Conservation (phyloP, 495 filamentous ascomycete genomes). For the Penicillium verhagenii region DNA sequence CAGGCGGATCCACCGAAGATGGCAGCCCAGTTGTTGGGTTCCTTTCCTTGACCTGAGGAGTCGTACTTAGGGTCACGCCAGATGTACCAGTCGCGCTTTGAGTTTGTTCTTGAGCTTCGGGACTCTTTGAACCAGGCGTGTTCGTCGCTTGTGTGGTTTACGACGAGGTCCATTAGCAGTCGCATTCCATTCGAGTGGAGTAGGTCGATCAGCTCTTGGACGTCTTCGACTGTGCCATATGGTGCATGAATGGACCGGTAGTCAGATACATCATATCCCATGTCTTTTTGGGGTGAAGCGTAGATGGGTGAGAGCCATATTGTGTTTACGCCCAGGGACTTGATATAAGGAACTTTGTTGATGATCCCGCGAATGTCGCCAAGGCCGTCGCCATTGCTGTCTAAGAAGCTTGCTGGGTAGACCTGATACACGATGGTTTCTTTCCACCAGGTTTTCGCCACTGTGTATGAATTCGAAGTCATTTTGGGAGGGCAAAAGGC, state of each 20-base stretch:
- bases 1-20: slow-evolving; percentile 51
- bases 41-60: slow-evolving; percentile 44
- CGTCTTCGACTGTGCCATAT: slow-evolving; percentile 56
- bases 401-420: slow-evolving; percentile 39
- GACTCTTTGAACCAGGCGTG: slow-evolving; percentile 59
- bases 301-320: slow-evolving; percentile 33
- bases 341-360: slow-evolving; percentile 57
- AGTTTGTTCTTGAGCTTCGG: slow-evolving; percentile 39
- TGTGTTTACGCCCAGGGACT: slow-evolving; percentile 37
- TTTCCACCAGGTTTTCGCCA: slow-evolving; percentile 33
- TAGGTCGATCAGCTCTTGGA: slow-evolving; percentile 50
- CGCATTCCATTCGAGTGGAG: slow-evolving; percentile 51
- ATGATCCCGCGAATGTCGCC: slow-evolving; percentile 63
- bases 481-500: neutral
- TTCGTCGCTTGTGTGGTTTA: slow-evolving; percentile 59
- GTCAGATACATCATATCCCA: slow-evolving; percentile 58
- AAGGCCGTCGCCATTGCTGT: slow-evolving; percentile 40
- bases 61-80: slow-evolving; percentile 51
- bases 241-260: slow-evolving; percentile 54
- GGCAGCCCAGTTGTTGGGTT: slow-evolving; percentile 59
- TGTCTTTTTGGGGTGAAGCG: slow-evolving; percentile 52
- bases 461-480: neutral
- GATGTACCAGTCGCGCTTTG: slow-evolving; percentile 62
- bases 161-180: slow-evolving; percentile 56
- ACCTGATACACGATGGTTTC: slow-evolving; percentile 42